Evolutionary conservation across 1,284 basidiomycete species (phyloP), one percentile per base, ranked within the genome.

Genomic region (Rhodofomes roseus): DNA sequence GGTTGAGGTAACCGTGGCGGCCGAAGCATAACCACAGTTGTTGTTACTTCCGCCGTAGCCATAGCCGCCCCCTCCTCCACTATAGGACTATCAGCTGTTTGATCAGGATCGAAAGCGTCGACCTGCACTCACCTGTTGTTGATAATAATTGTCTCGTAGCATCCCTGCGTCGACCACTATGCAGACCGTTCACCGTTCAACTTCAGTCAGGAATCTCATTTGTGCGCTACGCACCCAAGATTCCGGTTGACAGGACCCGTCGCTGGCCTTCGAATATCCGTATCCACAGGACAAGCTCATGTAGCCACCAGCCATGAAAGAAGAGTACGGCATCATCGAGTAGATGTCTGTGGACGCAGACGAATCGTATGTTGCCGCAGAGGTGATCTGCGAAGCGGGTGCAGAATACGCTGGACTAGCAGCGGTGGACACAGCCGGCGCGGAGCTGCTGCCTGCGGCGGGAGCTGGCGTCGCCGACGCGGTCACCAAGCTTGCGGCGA

Each of bases 141-240:
- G 69, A 87, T 86, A 70, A 87, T 84, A 64, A 81, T 83, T 34
- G 84, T 86, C 65, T 82, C 83, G 66, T 88, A 87, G 72, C 86
- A 89, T 57, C 84, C 84, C 40, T 74, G 63, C 52, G 73, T 77
- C 61, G 77, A 77, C 75, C 79, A 70, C 65, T 70, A 61, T 55
- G 58, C 29, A 58, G 56, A 20, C 5, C 23, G 12, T 16, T 14
- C 41, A 34, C 18, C 23, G 20, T 41, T 48, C 22, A 22, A 27
- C 14, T 5, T 18, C 23, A 16, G 25, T 7, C 48, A 57, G 20
- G 4, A 14, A 60, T 39, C 44, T 44, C 29, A 18, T 31, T 44
- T 31, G 41, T 4, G 27, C 6, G 39, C 25, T 44, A 70, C 80
- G 63, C 65, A 87, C 85, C 86, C 87, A 89, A 57, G 80, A 78